phyloP scores from a whole-genome alignment of 176 grass and related monocot genomes.

The Hordeum marinum region DNA sequence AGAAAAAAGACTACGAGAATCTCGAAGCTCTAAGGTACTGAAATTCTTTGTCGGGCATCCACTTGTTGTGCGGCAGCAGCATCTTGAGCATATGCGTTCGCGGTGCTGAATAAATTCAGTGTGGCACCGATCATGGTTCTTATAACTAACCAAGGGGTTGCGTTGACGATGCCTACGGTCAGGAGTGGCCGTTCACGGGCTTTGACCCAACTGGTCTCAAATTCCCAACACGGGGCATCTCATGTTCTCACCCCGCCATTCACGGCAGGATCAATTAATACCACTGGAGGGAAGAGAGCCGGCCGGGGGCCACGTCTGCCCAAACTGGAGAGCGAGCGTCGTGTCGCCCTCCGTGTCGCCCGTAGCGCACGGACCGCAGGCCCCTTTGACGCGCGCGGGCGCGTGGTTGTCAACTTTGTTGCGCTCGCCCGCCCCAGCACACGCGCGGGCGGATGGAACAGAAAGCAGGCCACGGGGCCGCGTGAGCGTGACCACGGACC shows the following conservation, averaged over 20 bases:
- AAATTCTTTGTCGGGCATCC: too few species aligned
- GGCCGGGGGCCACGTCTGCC: too few species aligned
- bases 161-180: too few species aligned
- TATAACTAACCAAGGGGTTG: too few species aligned
- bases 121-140: too few species aligned
- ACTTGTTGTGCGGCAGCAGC: too few species aligned
- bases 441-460: not conserved
- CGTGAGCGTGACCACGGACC: not conserved
- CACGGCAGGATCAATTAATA: not conserved
- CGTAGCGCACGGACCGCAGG: not conserved
- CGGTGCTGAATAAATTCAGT: too few species aligned
- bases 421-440: not conserved
- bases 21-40: too few species aligned
- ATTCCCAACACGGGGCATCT: not conserved
- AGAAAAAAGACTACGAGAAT: too few species aligned
- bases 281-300: not conserved
- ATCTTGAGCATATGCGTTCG: too few species aligned
- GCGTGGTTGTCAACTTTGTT: not conserved
- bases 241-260: not conserved
- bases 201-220: not conserved
- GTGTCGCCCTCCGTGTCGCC: conserved; percentile 8
- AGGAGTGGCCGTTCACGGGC: not conserved
- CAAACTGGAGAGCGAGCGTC: not conserved
- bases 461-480: conserved; percentile 8
- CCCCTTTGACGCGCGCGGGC: not conserved